Conservation (phyloP, 1,284 basidiomycete genomes). For the Leccinum pachyderme region DNA sequence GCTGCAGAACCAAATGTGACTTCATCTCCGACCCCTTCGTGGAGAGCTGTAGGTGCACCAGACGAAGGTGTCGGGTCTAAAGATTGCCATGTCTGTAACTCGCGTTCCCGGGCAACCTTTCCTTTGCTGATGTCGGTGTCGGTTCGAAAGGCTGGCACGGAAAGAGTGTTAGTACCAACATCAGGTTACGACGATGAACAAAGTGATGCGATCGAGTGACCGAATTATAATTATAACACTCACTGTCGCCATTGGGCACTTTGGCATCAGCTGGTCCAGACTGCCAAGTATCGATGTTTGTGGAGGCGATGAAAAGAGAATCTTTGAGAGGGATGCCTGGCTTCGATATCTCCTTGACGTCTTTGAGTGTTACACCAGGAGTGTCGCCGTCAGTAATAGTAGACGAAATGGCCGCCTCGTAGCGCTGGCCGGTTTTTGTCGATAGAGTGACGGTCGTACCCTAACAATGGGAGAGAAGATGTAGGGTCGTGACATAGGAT, state of each 20-base stretch:
- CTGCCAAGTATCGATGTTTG: slow-evolving; percentile 68
- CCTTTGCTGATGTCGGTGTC: slow-evolving; percentile 82
- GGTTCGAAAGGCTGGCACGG: slow-evolving; percentile 73
- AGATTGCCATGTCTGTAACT: slow-evolving; percentile 80
- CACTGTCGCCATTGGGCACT: slow-evolving; percentile 64
- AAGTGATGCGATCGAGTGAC: neutral
- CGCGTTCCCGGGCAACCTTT: slow-evolving; percentile 63
- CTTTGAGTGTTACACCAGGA: slow-evolving; percentile 68
- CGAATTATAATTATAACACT: slow-evolving; percentile 30
- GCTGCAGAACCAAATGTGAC: slow-evolving; percentile 62
- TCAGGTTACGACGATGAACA: neutral
- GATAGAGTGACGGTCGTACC: slow-evolving; percentile 70
- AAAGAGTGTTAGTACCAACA: slow-evolving; percentile 18
- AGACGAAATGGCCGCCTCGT: slow-evolving; percentile 66
- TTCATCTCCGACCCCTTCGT: slow-evolving; percentile 50
- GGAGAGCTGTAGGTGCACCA: slow-evolving; percentile 19
- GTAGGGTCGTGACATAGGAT: slow-evolving; percentile 19
- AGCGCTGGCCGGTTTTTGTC: slow-evolving; percentile 66
- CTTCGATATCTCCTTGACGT: slow-evolving; percentile 65
- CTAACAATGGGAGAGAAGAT: slow-evolving; percentile 37
- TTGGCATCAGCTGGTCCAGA: slow-evolving; percentile 73
- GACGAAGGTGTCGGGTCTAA: slow-evolving; percentile 28
- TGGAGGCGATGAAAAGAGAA: slow-evolving; percentile 60
- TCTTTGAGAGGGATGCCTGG: slow-evolving; percentile 69
- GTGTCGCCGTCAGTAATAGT: slow-evolving; percentile 66